Evolutionary conservation across 2,329 filamentous ascomycete genomes (phyloP), one percentile per base, ranked within the genome.

Genomic region (Venturia asperata): DNA sequence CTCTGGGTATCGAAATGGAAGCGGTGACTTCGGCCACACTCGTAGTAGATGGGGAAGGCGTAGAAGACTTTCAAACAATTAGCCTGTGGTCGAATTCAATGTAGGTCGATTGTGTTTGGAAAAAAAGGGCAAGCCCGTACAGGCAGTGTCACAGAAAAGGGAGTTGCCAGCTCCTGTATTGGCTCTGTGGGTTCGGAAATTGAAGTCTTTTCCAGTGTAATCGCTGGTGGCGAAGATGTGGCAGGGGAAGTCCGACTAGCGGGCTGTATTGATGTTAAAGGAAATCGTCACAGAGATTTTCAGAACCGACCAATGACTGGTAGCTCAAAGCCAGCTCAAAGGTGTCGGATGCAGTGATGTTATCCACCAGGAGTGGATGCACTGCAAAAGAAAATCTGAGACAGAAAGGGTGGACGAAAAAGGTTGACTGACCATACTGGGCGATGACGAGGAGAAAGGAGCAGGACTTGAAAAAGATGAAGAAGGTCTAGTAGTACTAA

Each of bases 401-500:
- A 17, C 42, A 37, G 39, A 39, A 45, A 34, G 42, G n/a, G 61
- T 49, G 17, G 24, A 47, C 43, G 42, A 37, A 41, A 52, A 63
- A 63, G 21, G 19, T 47, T 30, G 42, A 63, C 61, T 49, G 43
- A 63, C 42, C 61, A 63, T 47, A 34, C 34, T 52, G 24, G 61
- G 19, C 9, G 43, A 39, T 10, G 61, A n/a, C 9, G 64, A 49
- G 52, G 42, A 21, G n/a, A 47, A 3, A 47, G 49, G 27, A 43
- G 47, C 24, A 64, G 49, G 52, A 61, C 21, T 55, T 49, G 13
- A 47, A 61, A 70, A 63, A 52, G 68, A 65, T 41, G 68, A 61
- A 64, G 67, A 64, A 64, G 68, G 65, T 66, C 34, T n/a, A 66
- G 58, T 47, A 41, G 49, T 45, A 63, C 65, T 66, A 19, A 61